Conservation (phyloP, 2,329 filamentous ascomycete species). For the Neoscytalidium dimidiatum region DNA sequence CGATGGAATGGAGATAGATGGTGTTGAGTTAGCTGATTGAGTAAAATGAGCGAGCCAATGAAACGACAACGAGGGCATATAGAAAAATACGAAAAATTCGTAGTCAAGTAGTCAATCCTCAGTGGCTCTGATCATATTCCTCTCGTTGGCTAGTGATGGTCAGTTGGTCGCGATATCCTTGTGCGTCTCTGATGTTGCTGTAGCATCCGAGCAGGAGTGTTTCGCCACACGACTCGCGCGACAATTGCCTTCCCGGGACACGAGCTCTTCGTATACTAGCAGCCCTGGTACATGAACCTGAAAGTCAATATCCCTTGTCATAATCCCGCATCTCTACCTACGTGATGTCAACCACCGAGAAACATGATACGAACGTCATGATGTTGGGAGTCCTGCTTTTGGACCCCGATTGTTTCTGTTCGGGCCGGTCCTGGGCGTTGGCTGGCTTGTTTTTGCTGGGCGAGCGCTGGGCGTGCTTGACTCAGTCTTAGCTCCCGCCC, state of each 20-base stretch:
- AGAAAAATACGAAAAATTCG: too few relatives aligned
- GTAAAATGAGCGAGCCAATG: too few relatives aligned
- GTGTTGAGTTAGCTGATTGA: too few relatives aligned
- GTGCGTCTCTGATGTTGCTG: neutral
- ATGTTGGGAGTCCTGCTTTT: neutral
- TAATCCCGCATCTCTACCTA: neutral
- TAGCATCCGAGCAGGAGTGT: neutral
- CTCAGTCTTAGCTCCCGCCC: constrained; percentile 6
- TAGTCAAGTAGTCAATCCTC: too few relatives aligned
- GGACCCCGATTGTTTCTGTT: neutral
- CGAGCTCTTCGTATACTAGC: constrained; percentile 3
- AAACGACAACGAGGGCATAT: too few relatives aligned
- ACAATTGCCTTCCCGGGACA: neutral
- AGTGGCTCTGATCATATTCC: too few relatives aligned
- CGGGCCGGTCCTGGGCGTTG: neutral
- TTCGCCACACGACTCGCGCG: neutral
- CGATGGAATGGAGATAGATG: too few relatives aligned
- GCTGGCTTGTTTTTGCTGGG: constrained; percentile 1
- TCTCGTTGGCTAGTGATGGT: neutral
- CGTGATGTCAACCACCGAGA: neutral
- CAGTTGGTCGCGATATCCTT: neutral
- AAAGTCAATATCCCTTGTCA: neutral
- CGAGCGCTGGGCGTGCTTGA: constrained; percentile 10
- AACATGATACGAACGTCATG: neutral
- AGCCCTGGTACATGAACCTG: neutral